Evolutionary conservation across 1,284 basidiomycete genomes (phyloP).

Genomic region (Austroboletus novae-zelandiae): DNA sequence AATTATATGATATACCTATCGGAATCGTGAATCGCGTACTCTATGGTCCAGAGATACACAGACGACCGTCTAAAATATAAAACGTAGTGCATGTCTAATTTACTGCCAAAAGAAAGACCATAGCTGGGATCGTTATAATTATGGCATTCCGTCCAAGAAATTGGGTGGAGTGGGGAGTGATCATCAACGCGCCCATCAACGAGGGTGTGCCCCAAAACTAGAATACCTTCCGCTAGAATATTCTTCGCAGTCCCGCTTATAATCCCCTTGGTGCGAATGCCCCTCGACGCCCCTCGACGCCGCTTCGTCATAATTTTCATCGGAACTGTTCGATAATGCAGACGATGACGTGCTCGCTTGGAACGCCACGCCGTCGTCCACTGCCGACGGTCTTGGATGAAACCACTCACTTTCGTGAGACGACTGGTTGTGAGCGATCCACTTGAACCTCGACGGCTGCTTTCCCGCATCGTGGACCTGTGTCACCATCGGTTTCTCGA

Average conservation of each 20-base stretch:
- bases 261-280: slow-evolving; percentile 8
- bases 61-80: slow-evolving; percentile 23
- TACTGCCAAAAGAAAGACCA: not conserved
- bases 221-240: slow-evolving; percentile 14
- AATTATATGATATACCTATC: slow-evolving; percentile 79
- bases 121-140: slow-evolving; percentile 10
- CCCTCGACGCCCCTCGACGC: slow-evolving; percentile 5
- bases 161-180: not conserved
- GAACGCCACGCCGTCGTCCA: slow-evolving; percentile 14
- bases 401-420: slow-evolving; percentile 24
- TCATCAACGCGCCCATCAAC: not conserved
- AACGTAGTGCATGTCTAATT: slow-evolving; percentile 1
- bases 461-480: slow-evolving; percentile 41
- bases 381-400: slow-evolving; percentile 22
- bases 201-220: slow-evolving; percentile 3
- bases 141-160: slow-evolving; percentile 18
- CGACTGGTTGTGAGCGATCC: slow-evolving; percentile 39
- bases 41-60: slow-evolving; percentile 39
- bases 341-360: slow-evolving; percentile 28
- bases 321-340: slow-evolving; percentile 22
- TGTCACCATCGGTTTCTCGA: slow-evolving; percentile 44
- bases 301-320: slow-evolving; percentile 25
- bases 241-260: slow-evolving; percentile 9
- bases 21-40: slow-evolving; percentile 74
- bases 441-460: slow-evolving; percentile 41